phyloP scores from a whole-genome alignment of 2,329 filamentous ascomycete species.

The Xylariales sp. region DNA sequence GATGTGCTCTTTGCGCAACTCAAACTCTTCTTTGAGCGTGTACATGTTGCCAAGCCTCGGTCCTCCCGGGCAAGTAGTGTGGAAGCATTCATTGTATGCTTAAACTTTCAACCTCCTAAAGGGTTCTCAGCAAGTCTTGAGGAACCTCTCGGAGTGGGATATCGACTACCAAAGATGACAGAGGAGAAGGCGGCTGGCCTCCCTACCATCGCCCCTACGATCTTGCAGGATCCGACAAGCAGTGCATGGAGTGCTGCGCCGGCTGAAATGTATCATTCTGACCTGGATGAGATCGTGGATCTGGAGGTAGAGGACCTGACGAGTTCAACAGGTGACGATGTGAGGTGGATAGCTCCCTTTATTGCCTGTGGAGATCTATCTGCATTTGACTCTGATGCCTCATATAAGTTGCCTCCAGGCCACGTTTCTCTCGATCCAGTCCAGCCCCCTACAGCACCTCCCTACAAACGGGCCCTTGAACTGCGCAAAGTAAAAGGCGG shows the following conservation, averaged over 20 bases:
- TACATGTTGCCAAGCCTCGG: conserved; percentile 88
- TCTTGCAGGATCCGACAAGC: conserved; percentile 40
- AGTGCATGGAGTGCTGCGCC: conserved; percentile 37
- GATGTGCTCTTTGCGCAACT: conserved; percentile 92
- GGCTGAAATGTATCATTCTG: conserved; percentile 8
- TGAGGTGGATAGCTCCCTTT: conserved; percentile 88
- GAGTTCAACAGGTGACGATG: conserved; percentile 33
- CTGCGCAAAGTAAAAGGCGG: conserved; percentile 72
- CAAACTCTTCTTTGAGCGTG: conserved; percentile 81
- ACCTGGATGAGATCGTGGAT: conserved; percentile 37
- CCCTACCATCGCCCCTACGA: conserved; percentile 34
- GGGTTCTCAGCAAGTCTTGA: conserved; percentile 74
- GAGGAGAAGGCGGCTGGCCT: conserved; percentile 33
- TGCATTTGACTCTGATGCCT: conserved; percentile 92
- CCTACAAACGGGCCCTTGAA: conserved; percentile 88
- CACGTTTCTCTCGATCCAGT: conserved; percentile 86
- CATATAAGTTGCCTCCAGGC: conserved; percentile 82
- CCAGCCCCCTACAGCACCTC: conserved; percentile 91
- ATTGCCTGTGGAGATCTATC: conserved; percentile 96
- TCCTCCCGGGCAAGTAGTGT: conserved; percentile 95
- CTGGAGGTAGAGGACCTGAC: conserved; percentile 44
- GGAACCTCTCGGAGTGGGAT: conserved; percentile 65
- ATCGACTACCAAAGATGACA: conserved; percentile 47
- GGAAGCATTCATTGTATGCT: conserved; percentile 93
- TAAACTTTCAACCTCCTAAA: conserved; percentile 76